These are phyloP conservation scores for Mycena latifolia DNA, from an alignment of 768 basidiomycete species.

Conservation along the genomic window DNA sequence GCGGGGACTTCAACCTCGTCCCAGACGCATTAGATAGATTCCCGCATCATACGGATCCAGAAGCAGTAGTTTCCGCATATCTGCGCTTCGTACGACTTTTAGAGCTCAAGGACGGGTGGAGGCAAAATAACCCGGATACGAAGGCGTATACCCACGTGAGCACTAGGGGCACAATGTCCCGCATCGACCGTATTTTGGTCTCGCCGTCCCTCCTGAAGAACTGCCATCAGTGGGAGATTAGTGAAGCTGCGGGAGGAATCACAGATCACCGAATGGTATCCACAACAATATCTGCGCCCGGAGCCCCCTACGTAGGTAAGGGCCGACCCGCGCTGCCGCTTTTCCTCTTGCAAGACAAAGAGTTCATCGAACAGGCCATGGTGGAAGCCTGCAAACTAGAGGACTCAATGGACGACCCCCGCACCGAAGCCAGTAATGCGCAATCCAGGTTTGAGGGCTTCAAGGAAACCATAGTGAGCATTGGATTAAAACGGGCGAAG, in stretches of 20 bases:
- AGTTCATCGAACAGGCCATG: not conserved
- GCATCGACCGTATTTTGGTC: not conserved
- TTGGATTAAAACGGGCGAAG: not conserved
- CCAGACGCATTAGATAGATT: too few relatives aligned
- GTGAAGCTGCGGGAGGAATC: not conserved
- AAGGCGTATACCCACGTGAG: not conserved
- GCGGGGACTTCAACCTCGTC: too few relatives aligned
- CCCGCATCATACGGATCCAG: too few relatives aligned
- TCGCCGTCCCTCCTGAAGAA: not conserved
- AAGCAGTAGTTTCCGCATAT: too few relatives aligned
- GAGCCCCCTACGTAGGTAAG: not conserved
- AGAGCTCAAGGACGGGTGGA: not conserved
- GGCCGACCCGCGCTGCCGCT: not conserved
- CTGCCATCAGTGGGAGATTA: conserved; percentile 1
- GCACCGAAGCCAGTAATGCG: not conserved
- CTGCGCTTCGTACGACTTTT: not conserved
- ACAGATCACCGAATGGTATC: conserved; percentile 1
- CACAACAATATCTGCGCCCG: not conserved
- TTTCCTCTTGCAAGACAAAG: not conserved
- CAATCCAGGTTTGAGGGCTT: not conserved
- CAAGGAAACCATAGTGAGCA: not conserved
- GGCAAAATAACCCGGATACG: not conserved
- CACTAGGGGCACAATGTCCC: not conserved
- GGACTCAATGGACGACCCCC: not conserved
- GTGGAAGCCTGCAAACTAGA: not conserved